A percentile compares a stretch with the other conserved stretches of the same genome.
Evolutionary conservation across 2,329 filamentous ascomycete species (phyloP).

Genomic region (Colletotrichum tamarilloi): DNA sequence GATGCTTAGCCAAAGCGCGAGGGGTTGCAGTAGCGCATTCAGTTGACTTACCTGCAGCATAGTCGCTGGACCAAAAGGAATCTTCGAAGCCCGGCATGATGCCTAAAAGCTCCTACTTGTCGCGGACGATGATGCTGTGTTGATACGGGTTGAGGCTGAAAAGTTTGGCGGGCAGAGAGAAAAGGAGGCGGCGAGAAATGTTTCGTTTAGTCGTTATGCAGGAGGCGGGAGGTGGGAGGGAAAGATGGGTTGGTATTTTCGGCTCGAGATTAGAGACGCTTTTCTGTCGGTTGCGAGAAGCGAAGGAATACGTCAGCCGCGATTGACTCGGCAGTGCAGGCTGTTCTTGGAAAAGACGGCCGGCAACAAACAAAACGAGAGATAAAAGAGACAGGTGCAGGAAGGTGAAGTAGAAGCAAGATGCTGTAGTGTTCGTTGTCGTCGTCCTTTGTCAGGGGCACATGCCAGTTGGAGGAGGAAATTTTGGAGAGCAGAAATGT

Average conservation of each 20-base stretch:
- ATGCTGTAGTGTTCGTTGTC: conserved; percentile 15
- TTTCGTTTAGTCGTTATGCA: conserved; percentile 37
- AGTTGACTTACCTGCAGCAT: conserved; percentile 80
- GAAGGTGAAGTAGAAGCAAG: conserved; percentile 18
- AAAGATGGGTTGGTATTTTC: conserved; percentile 18
- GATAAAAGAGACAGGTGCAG: conserved; percentile 9
- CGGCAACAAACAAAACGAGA: conserved; percentile 15
- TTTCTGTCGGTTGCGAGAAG: conserved; percentile 20
- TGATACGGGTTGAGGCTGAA: conserved; percentile 8
- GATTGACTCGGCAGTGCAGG: neutral
- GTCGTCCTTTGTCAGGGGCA: conserved; percentile 31
- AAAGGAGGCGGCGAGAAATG: conserved; percentile 26
- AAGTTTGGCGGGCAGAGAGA: conserved; percentile 4
- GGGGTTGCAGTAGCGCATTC: neutral
- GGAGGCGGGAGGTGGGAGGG: conserved; percentile 14
- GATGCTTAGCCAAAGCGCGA: conserved; percentile 1
- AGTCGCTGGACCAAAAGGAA: conserved; percentile 98
- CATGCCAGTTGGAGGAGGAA: conserved; percentile 35
- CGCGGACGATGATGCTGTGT: conserved; percentile 9
- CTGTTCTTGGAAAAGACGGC: conserved; percentile 7
- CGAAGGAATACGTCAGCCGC: conserved; percentile 34
- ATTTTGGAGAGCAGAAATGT: conserved; percentile 28
- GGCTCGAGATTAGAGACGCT: conserved; percentile 21
- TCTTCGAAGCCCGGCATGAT: conserved; percentile 91
- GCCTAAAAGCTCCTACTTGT: conserved; percentile 24